These are phyloP conservation scores for Uronychia setigera DNA, from an alignment of 73 alveolate genomes.

Conservation along the genomic window DNA sequence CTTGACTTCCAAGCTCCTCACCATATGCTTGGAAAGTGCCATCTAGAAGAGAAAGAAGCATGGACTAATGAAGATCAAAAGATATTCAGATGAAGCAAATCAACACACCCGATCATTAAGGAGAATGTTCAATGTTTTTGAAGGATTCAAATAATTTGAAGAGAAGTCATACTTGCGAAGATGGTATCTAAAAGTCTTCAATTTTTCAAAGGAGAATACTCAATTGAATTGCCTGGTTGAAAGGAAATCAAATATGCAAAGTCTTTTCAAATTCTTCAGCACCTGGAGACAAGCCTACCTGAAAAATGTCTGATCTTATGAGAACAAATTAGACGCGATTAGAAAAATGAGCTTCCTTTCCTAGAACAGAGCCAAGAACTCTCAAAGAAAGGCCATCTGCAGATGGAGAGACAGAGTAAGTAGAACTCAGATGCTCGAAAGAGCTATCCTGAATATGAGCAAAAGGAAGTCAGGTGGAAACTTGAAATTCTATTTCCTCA, in stretches of 20 bases:
- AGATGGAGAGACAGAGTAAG: slow-evolving; percentile 46
- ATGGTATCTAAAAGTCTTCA: slow-evolving; percentile 58
- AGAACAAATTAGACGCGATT: slow-evolving; percentile 39
- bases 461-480: slow-evolving; percentile 11
- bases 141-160: no score
- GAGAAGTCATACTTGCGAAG: slow-evolving; percentile 5
- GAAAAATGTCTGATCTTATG: slow-evolving; percentile 15
- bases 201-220: slow-evolving; percentile 47
- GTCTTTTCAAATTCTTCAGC: slow-evolving; percentile 39
- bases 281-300: slow-evolving; percentile 58
- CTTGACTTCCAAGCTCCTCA: slow-evolving; percentile 49
- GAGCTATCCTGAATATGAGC: slow-evolving; percentile 14
- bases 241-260: slow-evolving; percentile 34
- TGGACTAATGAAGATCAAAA: neutral
- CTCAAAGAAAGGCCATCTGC: slow-evolving; percentile 35
- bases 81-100: neutral
- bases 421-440: slow-evolving; percentile 2
- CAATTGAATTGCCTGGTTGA: slow-evolving; percentile 29
- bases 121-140: neutral
- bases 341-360: slow-evolving; percentile 15
- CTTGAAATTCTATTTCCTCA: slow-evolving; percentile 22
- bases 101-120: neutral
- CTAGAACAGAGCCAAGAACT: neutral
- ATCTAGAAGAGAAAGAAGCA: neutral
- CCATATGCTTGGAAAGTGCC: neutral